Evolutionary conservation across 768 basidiomycete species (phyloP), one percentile per base, ranked within the genome.

Genomic region (Gymnopilus junonius): DNA sequence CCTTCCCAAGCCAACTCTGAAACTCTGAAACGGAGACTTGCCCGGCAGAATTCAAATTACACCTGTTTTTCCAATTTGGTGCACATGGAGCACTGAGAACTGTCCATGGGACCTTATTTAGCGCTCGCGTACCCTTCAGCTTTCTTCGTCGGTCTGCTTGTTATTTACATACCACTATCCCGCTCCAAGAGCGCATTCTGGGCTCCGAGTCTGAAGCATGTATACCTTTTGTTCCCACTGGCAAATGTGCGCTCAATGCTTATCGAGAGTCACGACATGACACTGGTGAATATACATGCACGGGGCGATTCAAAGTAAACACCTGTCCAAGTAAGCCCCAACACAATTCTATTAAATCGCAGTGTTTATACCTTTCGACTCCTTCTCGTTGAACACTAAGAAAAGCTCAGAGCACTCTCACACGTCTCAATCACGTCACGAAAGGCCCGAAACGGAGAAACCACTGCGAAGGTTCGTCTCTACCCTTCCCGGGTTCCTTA

Each of bases 361-460:
- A 55, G 23, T 37, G n/a, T 40, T 40, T 23, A 39, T 55, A 37
- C 54, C 35, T 55, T 29, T 55, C 23, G 34, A 40, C 34, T 55
- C 54, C 17, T 54, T 21, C 11, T 37, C 53, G 20, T 55, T 37
- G 25, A 55, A n/a, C 29, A 15, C 48, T 51, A 51, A 55, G 34
- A 55, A 40, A 55, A 55, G 39, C 37, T 37, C 21, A 29, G 40
- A 14, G 17, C 37, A 29, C 54, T 59, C 58, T 51, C 58, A 59
- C 58, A 59, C 56, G 21, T 27, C 34, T 51, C 58, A 29, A 51
- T 59, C 58, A 59, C 58, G 58, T 59, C 58, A 59, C 48, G 34
- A 39, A 55, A 51, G 29, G 58, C 58, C 58, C 27, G 48, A 59
- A 59, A 59, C 48, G 58, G 58, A n/a, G 46, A 59, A 53, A 37